A percentile compares a stretch with the other conserved stretches of the same genome.
Conservation (phyloP, 805 yeast species). For the Spathaspora passalidarum region DNA sequence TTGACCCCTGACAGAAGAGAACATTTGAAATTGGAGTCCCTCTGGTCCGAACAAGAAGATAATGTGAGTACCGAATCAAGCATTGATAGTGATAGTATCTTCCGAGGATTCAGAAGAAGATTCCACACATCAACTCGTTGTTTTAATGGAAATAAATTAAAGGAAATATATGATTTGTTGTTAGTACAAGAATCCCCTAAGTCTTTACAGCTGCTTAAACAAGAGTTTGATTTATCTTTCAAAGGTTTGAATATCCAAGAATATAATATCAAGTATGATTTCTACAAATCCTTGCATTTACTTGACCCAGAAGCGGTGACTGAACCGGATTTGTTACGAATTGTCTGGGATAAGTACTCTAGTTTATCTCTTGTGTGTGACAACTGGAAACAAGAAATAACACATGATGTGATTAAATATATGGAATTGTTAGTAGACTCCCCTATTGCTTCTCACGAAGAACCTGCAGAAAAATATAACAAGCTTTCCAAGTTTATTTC, state of each 20-base stretch:
- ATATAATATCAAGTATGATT: conserved; percentile 17
- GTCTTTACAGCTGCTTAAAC: neutral
- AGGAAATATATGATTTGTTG: neutral
- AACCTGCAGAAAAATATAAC: conserved; percentile 20
- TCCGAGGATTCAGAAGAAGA: conserved; percentile 38
- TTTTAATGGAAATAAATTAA: neutral
- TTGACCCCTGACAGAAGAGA: conserved; percentile 67
- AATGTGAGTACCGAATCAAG: neutral
- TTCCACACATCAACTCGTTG: conserved; percentile 37
- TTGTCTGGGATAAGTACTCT: conserved; percentile 26
- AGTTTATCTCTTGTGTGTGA: conserved; percentile 12
- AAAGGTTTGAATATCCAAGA: conserved; percentile 14
- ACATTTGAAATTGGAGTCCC: conserved; percentile 65
- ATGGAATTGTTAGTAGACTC: conserved; percentile 35
- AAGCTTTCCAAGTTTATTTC: conserved; percentile 26
- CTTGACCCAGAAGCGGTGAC: conserved; percentile 21
- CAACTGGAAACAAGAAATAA: conserved; percentile 14
- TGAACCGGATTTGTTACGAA: conserved; percentile 21
- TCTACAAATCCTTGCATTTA: conserved; percentile 27
- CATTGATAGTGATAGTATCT: conserved; percentile 32
- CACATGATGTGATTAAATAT: conserved; percentile 27
- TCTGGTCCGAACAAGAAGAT: conserved; percentile 55
- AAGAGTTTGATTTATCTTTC: conserved; percentile 14
- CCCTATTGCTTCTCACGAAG: conserved; percentile 13
- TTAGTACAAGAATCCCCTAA: neutral